A percentile compares a stretch with the other conserved stretches of the same genome.
Evolutionary conservation across 225 moss, liverwort and hornwort species (phyloP).

Genomic region (Sphagnum tenellum): DNA sequence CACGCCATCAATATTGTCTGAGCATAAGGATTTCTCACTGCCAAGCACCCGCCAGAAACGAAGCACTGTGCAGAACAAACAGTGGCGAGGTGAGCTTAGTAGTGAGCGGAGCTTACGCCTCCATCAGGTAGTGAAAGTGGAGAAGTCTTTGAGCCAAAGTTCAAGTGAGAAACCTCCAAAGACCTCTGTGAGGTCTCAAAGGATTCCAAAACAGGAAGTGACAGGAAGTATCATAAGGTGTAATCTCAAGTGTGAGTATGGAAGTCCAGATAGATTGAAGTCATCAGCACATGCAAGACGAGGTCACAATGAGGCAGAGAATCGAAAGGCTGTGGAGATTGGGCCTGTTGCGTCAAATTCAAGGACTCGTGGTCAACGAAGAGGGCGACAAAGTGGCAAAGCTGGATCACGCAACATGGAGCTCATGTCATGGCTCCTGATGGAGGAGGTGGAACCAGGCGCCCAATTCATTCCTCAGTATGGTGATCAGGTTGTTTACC

Average conservation of each 20-base stretch:
- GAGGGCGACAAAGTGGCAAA: constrained; percentile 28
- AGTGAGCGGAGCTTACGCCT: constrained; percentile 10
- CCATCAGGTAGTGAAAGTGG: constrained; percentile 4
- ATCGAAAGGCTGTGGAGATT: constrained; percentile 26
- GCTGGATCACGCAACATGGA: constrained; percentile 18
- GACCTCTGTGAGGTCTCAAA: neutral
- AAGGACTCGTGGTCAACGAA: constrained; percentile 15
- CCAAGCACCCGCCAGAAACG: constrained; percentile 16
- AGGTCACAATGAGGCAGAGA: constrained; percentile 28
- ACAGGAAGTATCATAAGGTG: neutral
- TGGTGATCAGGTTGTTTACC: constrained; percentile 84
- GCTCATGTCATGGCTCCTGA: constrained; percentile 66
- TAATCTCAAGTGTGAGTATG: constrained; percentile 1
- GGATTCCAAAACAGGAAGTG: neutral
- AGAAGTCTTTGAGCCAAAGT: constrained; percentile 17
- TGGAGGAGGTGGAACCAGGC: constrained; percentile 74
- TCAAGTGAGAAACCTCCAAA: too few relatives aligned
- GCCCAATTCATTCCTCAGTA: constrained; percentile 88
- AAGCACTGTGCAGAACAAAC: constrained; percentile 11
- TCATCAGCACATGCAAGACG: constrained; percentile 15
- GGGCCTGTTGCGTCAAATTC: constrained; percentile 35
- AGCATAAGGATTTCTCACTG: constrained; percentile 10
- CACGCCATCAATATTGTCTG: neutral
- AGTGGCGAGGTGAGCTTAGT: neutral
- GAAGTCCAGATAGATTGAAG: constrained; percentile 10